Conservation (phyloP, 2,329 filamentous ascomycete species). For the Botrytis sinoallii region DNA sequence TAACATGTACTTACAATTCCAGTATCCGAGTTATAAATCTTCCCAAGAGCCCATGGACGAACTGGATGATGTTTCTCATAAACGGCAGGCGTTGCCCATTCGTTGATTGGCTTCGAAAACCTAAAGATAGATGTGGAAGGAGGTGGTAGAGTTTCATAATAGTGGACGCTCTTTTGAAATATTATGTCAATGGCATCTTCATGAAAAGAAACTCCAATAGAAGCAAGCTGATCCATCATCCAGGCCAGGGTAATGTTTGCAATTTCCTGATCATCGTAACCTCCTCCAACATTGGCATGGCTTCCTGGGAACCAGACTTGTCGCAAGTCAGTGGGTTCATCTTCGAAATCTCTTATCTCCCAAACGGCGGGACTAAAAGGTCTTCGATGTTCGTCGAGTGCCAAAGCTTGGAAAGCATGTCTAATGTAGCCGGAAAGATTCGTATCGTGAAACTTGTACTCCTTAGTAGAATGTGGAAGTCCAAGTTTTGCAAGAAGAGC, state of each 20-base stretch:
- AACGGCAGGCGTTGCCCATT: slow-evolving; percentile 49
- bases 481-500: slow-evolving; percentile 39
- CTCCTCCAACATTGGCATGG: slow-evolving; percentile 49
- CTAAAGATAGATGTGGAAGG: slow-evolving; percentile 22
- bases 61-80: slow-evolving; percentile 47
- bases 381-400: slow-evolving; percentile 47
- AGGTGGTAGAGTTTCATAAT: slow-evolving; percentile 31
- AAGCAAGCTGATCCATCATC: slow-evolving; percentile 48
- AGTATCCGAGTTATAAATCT: slow-evolving; percentile 37
- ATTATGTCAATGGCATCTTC: slow-evolving; percentile 37
- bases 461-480: slow-evolving; percentile 39
- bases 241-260: slow-evolving; percentile 48
- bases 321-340: slow-evolving; percentile 30
- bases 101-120: slow-evolving; percentile 26
- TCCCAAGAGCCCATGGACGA: slow-evolving; percentile 39
- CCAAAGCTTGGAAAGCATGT: slow-evolving; percentile 51
- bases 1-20: slow-evolving; percentile 22
- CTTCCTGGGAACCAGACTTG: slow-evolving; percentile 49
- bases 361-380: slow-evolving; percentile 43
- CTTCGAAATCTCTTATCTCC: slow-evolving; percentile 34
- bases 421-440: slow-evolving; percentile 43
- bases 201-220: slow-evolving; percentile 39
- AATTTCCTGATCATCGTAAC: slow-evolving; percentile 47
- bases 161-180: slow-evolving; percentile 34
- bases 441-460: slow-evolving; percentile 44